A percentile compares a stretch with the other conserved stretches of the same genome.
These are phyloP conservation scores for Loxodes magnus DNA, from an alignment of 73 alveolate species.

Conservation along the genomic window DNA sequence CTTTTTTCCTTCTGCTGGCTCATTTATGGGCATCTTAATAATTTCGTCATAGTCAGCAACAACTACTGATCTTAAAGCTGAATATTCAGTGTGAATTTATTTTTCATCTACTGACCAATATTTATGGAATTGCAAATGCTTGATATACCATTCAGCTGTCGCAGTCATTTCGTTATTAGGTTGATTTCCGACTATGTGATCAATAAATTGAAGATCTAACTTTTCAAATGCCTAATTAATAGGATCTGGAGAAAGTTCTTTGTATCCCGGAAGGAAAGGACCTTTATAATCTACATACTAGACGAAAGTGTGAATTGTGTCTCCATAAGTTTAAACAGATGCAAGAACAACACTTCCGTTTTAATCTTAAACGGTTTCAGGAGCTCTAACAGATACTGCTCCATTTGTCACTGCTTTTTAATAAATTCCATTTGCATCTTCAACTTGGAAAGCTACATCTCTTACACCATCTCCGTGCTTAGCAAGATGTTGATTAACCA, in stretches of 20 bases:
- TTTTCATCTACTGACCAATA: constrained; percentile 81
- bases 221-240: constrained; percentile 35
- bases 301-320: constrained; percentile 67
- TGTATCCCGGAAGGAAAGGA: constrained; percentile 72
- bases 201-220: constrained; percentile 37
- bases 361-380: constrained; percentile 54
- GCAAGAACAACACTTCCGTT: constrained; percentile 61
- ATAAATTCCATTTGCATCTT: constrained; percentile 63
- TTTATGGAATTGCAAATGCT: constrained; percentile 78
- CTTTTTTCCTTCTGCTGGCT: constrained; percentile 79
- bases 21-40: constrained; percentile 85
- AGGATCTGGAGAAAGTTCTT: constrained; percentile 42
- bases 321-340: constrained; percentile 80
- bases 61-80: constrained; percentile 70
- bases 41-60: constrained; percentile 72
- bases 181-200: constrained; percentile 79
- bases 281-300: constrained; percentile 72
- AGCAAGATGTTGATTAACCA: constrained; percentile 39
- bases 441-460: constrained; percentile 71
- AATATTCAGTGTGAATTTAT: constrained; percentile 73
- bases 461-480: constrained; percentile 80
- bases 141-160: constrained; percentile 80
- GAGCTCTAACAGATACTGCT: constrained; percentile 55
- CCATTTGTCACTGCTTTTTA: constrained; percentile 75
- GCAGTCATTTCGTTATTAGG: constrained; percentile 68